These are phyloP conservation scores for Emergomyces pasteurianus DNA, from an alignment of 2,329 filamentous ascomycete species.

Conservation along the genomic window DNA sequence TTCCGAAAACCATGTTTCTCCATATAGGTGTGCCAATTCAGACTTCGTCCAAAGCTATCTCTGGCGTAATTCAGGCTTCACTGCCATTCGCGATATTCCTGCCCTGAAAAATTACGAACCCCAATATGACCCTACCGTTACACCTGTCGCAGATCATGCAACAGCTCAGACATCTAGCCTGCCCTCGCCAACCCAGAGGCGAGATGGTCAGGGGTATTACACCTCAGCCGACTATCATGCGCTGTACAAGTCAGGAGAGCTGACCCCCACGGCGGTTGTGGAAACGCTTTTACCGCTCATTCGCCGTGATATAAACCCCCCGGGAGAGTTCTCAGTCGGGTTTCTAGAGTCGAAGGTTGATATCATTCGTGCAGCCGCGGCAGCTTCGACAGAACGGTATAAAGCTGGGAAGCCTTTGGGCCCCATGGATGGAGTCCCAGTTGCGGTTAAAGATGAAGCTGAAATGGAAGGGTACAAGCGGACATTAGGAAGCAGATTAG, in stretches of 20 bases:
- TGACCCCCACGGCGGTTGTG: conserved; percentile 61
- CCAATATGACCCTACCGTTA: conserved; percentile 47
- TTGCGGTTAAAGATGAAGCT: conserved; percentile 74
- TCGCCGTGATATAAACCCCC: conserved; percentile 42
- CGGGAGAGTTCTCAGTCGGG: conserved; percentile 54
- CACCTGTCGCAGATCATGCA: conserved; percentile 26
- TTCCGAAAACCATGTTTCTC: neutral
- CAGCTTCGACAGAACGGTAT: conserved; percentile 62
- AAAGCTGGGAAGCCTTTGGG: conserved; percentile 53
- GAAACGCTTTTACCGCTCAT: conserved; percentile 62
- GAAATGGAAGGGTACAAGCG: conserved; percentile 58
- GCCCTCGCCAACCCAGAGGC: conserved; percentile 24
- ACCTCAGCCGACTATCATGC: conserved; percentile 66
- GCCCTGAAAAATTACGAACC: conserved; percentile 43
- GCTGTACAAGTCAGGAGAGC: conserved; percentile 55
- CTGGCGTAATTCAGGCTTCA: conserved; percentile 62
- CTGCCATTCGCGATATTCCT: conserved; percentile 42
- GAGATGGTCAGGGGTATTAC: conserved; percentile 39
- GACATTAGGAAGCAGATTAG: conserved; percentile 51
- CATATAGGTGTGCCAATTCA: conserved; percentile 44
- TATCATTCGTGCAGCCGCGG: conserved; percentile 53
- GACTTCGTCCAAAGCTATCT: conserved; percentile 50
- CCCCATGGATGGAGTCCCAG: conserved; percentile 67
- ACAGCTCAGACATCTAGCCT: conserved; percentile 12
- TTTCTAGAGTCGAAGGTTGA: conserved; percentile 59